phyloP scores from a whole-genome alignment of 192 early-diverging fungal genomes.

The Pilobolus umbonatus region DNA sequence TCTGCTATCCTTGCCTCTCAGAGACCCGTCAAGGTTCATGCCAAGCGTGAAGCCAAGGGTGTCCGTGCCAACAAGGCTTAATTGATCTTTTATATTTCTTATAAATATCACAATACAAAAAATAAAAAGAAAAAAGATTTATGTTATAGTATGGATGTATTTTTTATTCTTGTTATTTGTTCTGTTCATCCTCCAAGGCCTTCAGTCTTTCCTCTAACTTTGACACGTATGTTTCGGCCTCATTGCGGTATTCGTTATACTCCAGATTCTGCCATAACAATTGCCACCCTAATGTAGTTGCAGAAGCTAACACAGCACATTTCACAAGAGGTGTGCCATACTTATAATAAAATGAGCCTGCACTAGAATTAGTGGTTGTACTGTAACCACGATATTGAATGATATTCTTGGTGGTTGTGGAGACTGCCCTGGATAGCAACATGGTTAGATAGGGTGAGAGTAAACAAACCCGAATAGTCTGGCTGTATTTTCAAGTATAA shows the following conservation, averaged over 20 bases:
- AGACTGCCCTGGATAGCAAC: too few species aligned
- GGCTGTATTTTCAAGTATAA: too few species aligned
- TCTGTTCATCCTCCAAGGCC: slow-evolving; percentile 14
- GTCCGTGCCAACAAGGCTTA: slow-evolving; percentile 46
- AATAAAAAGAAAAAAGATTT: not conserved
- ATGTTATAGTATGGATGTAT: not conserved
- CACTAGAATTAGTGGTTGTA: not conserved
- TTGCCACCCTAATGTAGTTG: slow-evolving; percentile 25
- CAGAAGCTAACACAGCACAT: slow-evolving; percentile 27
- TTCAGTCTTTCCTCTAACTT: slow-evolving; percentile 26
- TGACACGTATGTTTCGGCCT: slow-evolving; percentile 14
- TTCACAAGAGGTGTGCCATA: slow-evolving; percentile 32
- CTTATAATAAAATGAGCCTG: slow-evolving; percentile 26
- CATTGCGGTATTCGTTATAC: slow-evolving; percentile 32
- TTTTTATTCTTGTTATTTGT: not conserved
- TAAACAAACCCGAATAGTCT: too few species aligned
- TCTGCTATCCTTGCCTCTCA: slow-evolving; percentile 59
- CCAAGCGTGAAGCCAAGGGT: slow-evolving; percentile 58
- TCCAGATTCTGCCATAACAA: slow-evolving; percentile 27
- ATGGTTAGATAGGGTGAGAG: too few species aligned
- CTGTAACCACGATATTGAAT: not conserved
- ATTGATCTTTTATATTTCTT: not conserved
- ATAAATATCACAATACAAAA: not conserved
- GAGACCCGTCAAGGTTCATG: slow-evolving; percentile 54
- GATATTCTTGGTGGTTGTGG: too few species aligned